A percentile compares a stretch with the other conserved stretches of the same genome.
These are phyloP conservation scores for Clarireedia homoeocarpa DNA, from an alignment of 2,329 filamentous ascomycete genomes.

Conservation along the genomic window DNA sequence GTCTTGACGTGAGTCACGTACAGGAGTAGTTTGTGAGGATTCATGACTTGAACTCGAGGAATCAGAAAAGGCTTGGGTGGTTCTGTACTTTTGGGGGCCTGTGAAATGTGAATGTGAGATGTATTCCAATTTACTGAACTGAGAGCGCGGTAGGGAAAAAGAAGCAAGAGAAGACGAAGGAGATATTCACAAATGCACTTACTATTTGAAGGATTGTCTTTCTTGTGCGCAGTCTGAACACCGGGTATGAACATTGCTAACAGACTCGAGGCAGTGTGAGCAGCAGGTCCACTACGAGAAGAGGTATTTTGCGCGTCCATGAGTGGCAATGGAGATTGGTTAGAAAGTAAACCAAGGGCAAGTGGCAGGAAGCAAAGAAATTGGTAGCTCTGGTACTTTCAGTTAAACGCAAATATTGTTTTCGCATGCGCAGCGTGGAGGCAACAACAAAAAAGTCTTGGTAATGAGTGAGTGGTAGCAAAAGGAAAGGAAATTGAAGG, in stretches of 20 bases:
- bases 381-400: no score
- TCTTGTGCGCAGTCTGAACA: slow-evolving; percentile 23
- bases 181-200: neutral
- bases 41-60: slow-evolving; percentile 1
- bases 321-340: no score
- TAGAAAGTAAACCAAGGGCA: no score
- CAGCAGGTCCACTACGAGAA: slow-evolving; percentile 5
- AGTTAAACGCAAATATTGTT: neutral
- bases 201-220: slow-evolving; percentile 10
- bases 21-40: neutral
- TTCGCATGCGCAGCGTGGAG: neutral
- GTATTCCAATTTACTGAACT: no score
- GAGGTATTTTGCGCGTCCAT: neutral
- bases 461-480: neutral
- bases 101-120: neutral
- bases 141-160: no score
- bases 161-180: no score
- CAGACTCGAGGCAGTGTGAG: slow-evolving; percentile 18
- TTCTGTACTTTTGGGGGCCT: neutral
- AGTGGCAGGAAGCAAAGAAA: no score
- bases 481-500: neutral
- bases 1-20: slow-evolving; percentile 5
- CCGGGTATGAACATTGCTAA: slow-evolving; percentile 25
- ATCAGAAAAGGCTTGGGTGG: slow-evolving; percentile 1
- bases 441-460: neutral